These are phyloP conservation scores for Leccinum arenicola DNA, from an alignment of 768 basidiomycete genomes.

Conservation along the genomic window DNA sequence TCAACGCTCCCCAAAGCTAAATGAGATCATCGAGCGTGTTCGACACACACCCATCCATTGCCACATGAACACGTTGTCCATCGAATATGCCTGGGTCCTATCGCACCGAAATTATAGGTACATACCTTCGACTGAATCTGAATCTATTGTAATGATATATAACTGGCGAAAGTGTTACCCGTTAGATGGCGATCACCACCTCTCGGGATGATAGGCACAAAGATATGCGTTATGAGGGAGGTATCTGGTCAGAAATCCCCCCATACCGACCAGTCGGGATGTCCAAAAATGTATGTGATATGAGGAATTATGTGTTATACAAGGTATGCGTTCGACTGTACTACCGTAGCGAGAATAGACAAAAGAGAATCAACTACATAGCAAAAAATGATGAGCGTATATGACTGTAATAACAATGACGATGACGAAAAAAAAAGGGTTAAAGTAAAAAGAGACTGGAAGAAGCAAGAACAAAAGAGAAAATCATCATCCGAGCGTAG, in stretches of 20 bases:
- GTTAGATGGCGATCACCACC: too few species aligned
- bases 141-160: too few species aligned
- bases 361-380: slow-evolving; percentile 4
- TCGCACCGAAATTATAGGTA: too few species aligned
- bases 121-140: too few species aligned
- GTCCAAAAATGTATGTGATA: neutral
- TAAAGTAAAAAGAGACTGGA: neutral
- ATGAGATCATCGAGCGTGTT: too few species aligned
- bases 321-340: neutral
- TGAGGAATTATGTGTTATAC: neutral
- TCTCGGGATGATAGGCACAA: too few species aligned
- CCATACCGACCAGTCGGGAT: neutral
- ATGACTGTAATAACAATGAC: slow-evolving; percentile 5
- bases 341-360: neutral
- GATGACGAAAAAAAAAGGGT: neutral
- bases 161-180: too few species aligned
- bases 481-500: neutral
- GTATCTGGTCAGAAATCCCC: neutral
- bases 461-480: neutral
- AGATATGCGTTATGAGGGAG: too few species aligned
- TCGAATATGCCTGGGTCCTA: too few species aligned
- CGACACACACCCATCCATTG: too few species aligned
- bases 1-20: too few species aligned
- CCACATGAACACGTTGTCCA: too few species aligned
- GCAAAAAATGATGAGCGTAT: slow-evolving; percentile 15